Evolutionary conservation across 768 basidiomycete genomes (phyloP), one percentile per base, ranked within the genome.

Genomic region (Tulasnella sp.): DNA sequence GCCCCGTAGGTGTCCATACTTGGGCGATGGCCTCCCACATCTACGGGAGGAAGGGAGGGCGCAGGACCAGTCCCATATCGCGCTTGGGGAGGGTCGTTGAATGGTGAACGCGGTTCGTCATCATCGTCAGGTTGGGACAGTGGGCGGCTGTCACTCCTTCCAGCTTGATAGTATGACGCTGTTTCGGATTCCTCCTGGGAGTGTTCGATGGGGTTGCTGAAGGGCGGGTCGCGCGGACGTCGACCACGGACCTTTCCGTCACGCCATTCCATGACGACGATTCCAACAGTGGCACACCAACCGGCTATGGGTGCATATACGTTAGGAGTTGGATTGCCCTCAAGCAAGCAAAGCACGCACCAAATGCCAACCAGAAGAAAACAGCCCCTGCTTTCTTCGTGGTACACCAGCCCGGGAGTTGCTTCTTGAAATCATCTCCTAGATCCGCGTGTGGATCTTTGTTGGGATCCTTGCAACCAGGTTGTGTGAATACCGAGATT

Each of bases 1-100:
- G 89, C 90, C 45, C 90, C 91, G 64, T 93, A 92, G 14, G 81
- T 80, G 63, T 93, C 91, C 70, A 92, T 79, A 62, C 84, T 88
- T 6, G 78, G 81, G 36, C 85, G 75, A 8, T 48, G 21, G 23
- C 49, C 41, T 8, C 56, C 59, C 19, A 43, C 11, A 17, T 49
- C 50, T 9, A 45, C 55, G 11, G 50, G 56, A 14, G 59, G 49
- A 31, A 59, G 39, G 17, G 37, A 48, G 14, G 58, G 52, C 8
- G 73, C 4, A 71, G 74, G 23, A 60, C 63, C 4, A 59, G 29
- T 2, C 54, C 42, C 49, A 66, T 62, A 27, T 65, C 57, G 52
- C 66, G 35, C 64, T 59, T 55, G 61, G 43, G 57, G 62, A 49
- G 67, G 54, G 70, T 69, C 21, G 68, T 63, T 39, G 70, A 75